Percentiles rank a stretch among this genome's conserved stretches.
phyloP scores from a whole-genome alignment of 495 filamentous ascomycete species.

The Geoglossum glabrum region DNA sequence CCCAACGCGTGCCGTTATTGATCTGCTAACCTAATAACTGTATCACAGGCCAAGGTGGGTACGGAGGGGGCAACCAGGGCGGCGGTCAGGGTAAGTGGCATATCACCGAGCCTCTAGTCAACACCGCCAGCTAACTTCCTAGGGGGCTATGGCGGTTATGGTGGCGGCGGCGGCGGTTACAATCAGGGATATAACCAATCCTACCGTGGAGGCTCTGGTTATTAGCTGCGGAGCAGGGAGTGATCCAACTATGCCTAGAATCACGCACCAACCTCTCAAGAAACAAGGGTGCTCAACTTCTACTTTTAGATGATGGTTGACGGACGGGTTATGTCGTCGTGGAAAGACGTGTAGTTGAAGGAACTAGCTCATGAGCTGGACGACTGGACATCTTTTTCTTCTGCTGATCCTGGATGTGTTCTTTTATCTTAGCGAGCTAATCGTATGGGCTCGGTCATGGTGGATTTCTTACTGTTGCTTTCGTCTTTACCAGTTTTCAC shows the following conservation, averaged over 20 bases:
- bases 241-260: neutral
- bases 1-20: neutral
- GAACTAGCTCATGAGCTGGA: neutral
- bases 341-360: neutral
- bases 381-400: neutral
- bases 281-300: neutral
- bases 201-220: neutral
- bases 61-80: neutral
- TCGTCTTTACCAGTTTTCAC: neutral
- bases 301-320: slow-evolving; percentile 1
- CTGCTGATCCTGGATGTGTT: neutral
- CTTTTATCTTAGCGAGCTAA: slow-evolving; percentile 1
- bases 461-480: neutral
- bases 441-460: neutral
- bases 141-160: slow-evolving; percentile 8
- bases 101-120: neutral
- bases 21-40: neutral
- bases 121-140: neutral
- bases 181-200: slow-evolving; percentile 8
- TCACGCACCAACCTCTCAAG: neutral
- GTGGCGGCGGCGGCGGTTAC: slow-evolving; percentile 9
- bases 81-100: slow-evolving; percentile 2
- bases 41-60: slow-evolving; percentile 1
- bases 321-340: neutral
- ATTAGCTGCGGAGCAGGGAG: neutral